Percentiles rank a stretch among this genome's conserved stretches.
Evolutionary conservation across 352 stramenopile species (phyloP).

Genomic region (Plasmopara muralis): DNA sequence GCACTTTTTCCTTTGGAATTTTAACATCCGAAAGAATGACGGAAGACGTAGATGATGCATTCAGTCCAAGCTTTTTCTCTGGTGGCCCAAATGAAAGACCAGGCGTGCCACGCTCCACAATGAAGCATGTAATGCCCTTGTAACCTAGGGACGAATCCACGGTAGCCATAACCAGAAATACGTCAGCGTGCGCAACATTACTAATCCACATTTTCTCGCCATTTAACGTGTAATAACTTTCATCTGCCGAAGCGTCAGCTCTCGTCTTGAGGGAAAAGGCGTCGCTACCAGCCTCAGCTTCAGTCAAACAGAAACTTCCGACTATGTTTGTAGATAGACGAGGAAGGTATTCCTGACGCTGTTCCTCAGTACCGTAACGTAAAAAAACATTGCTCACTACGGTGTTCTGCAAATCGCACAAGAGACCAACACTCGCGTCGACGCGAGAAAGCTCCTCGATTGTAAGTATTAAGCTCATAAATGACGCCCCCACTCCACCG

Average conservation of each 20-base stretch:
- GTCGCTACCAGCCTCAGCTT: constrained; percentile 91
- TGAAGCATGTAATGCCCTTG: constrained; percentile 95
- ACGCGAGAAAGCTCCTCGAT: constrained; percentile 95
- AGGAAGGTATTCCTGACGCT: constrained; percentile 77
- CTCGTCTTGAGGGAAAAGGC: constrained; percentile 93
- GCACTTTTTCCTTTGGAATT: constrained; percentile 77
- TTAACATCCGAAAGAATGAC: constrained; percentile 89
- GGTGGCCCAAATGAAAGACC: constrained; percentile 82
- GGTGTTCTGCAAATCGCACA: constrained; percentile 93
- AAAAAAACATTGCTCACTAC: constrained; percentile 93
- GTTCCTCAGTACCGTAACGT: constrained; percentile 57
- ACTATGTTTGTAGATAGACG: constrained; percentile 57
- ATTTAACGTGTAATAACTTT: constrained; percentile 89
- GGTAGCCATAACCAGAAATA: constrained; percentile 94
- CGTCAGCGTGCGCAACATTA: constrained; percentile 87
- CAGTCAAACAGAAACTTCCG: constrained; percentile 94
- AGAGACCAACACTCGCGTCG: constrained; percentile 91
- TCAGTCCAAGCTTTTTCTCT: constrained; percentile 94
- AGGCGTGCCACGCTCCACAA: constrained; percentile 86
- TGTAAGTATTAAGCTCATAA: constrained; percentile 91
- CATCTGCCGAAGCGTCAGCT: constrained; percentile 75
- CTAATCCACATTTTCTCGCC: constrained; percentile 95
- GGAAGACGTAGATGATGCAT: constrained; percentile 89
- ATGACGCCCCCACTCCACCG: constrained; percentile 88
- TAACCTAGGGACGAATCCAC: constrained; percentile 81